These are phyloP conservation scores for Catunica adiposa DNA, from an alignment of 2,329 filamentous ascomycete genomes.

Conservation along the genomic window DNA sequence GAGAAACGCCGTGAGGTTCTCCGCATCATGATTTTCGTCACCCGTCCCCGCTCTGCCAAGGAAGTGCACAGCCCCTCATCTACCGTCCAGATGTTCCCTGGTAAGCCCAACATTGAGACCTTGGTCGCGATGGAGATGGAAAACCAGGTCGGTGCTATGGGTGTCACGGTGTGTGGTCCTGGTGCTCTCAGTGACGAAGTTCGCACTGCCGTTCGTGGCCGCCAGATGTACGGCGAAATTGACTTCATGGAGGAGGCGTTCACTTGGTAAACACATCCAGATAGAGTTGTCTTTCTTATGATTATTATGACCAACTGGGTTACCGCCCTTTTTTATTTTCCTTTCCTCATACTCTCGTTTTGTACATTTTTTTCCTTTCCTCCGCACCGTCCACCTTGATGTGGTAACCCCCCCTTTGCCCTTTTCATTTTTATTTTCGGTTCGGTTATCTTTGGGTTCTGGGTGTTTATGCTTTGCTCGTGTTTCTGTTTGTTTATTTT, in stretches of 20 bases:
- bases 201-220: slow-evolving; percentile 45
- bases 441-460: not conserved
- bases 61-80: slow-evolving; percentile 64
- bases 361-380: not conserved
- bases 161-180: slow-evolving; percentile 58
- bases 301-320: not conserved
- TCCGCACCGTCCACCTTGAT: not conserved
- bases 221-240: slow-evolving; percentile 48
- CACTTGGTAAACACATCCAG: slow-evolving; percentile 29
- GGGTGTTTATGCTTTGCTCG: slow-evolving; percentile 5
- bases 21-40: slow-evolving; percentile 64
- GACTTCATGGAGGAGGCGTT: slow-evolving; percentile 73
- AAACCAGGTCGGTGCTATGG: slow-evolving; percentile 56
- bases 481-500: slow-evolving; percentile 1
- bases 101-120: slow-evolving; percentile 56
- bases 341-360: not conserved
- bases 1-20: slow-evolving; percentile 56
- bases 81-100: slow-evolving; percentile 73
- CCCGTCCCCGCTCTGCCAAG: slow-evolving; percentile 56
- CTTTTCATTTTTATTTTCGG: not conserved
- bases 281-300: not conserved
- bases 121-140: slow-evolving; percentile 59
- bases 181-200: slow-evolving; percentile 63
- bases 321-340: not conserved
- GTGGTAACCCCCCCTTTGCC: not conserved